These are phyloP conservation scores for Penicillium sp. DNA, from an alignment of 2,329 filamentous ascomycete species.

Conservation along the genomic window DNA sequence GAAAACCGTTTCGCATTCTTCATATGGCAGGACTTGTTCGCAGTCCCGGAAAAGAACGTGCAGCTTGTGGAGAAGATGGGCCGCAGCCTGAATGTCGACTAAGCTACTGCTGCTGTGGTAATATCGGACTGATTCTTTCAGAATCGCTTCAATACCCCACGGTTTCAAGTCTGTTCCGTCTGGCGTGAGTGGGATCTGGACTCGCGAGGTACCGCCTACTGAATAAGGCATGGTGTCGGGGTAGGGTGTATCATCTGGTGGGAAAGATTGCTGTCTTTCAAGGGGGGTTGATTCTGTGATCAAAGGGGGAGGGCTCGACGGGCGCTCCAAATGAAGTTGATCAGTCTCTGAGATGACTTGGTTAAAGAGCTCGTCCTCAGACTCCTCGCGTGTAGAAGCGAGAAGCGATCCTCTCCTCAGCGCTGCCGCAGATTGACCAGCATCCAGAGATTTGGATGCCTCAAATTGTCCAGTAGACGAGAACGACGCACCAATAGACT, in stretches of 20 bases:
- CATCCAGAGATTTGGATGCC: slow-evolving; percentile 14
- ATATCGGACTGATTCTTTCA: slow-evolving; percentile 35
- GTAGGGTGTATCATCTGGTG: background rate
- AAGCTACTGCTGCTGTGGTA: slow-evolving; percentile 31
- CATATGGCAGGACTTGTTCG: slow-evolving; percentile 32
- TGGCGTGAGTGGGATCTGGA: slow-evolving; percentile 28
- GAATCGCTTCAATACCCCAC: slow-evolving; percentile 34
- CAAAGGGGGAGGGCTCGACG: slow-evolving; percentile 31
- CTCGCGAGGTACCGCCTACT: slow-evolving; percentile 18
- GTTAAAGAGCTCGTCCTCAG: slow-evolving; percentile 20
- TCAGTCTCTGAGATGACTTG: slow-evolving; percentile 20
- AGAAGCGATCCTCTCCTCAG: slow-evolving; percentile 15
- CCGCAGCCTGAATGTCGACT: slow-evolving; percentile 36
- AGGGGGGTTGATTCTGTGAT: slow-evolving; percentile 31
- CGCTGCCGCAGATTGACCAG: slow-evolving; percentile 13
- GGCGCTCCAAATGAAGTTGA: slow-evolving; percentile 39
- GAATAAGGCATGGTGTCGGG: slow-evolving; percentile 1
- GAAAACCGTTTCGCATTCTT: slow-evolving; percentile 49
- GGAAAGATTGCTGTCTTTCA: slow-evolving; percentile 9
- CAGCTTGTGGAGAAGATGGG: slow-evolving; percentile 36
- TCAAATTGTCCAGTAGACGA: slow-evolving; percentile 27
- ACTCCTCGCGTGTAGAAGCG: slow-evolving; percentile 16
- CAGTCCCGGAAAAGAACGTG: slow-evolving; percentile 33
- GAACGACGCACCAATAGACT: slow-evolving; percentile 47
- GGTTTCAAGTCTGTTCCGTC: slow-evolving; percentile 28